Evolutionary conservation across 345 rosid genomes (phyloP), one percentile per base, ranked within the genome.

Genomic region (Arabidopsis suecica): DNA sequence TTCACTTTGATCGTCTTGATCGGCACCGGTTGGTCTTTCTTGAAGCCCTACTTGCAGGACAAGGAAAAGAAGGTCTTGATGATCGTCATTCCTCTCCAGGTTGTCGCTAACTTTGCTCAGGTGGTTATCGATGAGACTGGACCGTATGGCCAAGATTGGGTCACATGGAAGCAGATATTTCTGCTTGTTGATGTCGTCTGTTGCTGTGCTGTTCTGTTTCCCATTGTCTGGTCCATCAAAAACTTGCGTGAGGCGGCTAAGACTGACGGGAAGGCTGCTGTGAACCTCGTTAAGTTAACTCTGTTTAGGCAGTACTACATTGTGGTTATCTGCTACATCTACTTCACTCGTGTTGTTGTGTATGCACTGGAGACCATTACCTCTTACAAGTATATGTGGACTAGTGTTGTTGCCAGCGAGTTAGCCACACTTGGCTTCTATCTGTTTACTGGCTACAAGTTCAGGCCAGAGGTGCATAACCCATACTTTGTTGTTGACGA

Each of bases 221-320:
- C 99, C 2, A 95, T 95, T 13, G 97, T 91, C 0, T 95, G 99
- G 99, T 95, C 97, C 14, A 95, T 92, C 72, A 95, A 92, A 85
- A 95, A 91, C 85, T 50, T 95, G 78, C 85, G 97, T 0, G 99
- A 95, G 84, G 97, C 99, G 1, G 97, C 99, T 3, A 81, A 87
- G 76, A 89, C 97, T 0, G 99, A 95, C 22, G 97, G 99, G 45
- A 92, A 95, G 79, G 99, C 97, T 1, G 99, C 99, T 0, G 96
- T 90, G 45, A 95, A 95, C 81, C 78, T 95, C 83, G 88, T 90
- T 86, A 95, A 95, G 83, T 57, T 95, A 79, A 92, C 97, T 25
- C 70, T 95, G 49, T 95, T 95, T 55, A 90, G 97, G 87, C 99
- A 95, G 32, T 95, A 95, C 80, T 95, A 95, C 81, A 84, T 95